Evolutionary conservation across 306 rosid species (phyloP), one percentile per base, ranked within the genome.

Genomic region (Alnus glutinosa): DNA sequence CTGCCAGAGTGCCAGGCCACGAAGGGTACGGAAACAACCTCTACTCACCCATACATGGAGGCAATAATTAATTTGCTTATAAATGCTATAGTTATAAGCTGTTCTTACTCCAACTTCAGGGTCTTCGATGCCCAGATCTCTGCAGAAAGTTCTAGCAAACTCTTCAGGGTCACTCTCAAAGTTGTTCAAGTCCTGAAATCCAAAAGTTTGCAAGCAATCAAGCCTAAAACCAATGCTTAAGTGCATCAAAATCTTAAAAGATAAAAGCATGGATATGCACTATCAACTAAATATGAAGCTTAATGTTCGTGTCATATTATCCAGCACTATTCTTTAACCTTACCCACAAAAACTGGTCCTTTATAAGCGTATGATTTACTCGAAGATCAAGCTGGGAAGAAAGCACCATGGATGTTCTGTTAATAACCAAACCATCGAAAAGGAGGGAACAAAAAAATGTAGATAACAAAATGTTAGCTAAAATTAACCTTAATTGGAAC

Each of bases 301-400:
- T 36, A 63, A 7, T 18, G 37, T 28, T 64, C 3, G 1, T 79
- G 18, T 51, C 19, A 59, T 28, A 79, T n/a, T n/a, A 79, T n/a
- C 36, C 11, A 76, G 79, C 16, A 9, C 14, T 5, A 51, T 18
- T 18, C 47, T 36, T 61, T 52, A 80, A 89, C 64, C 90, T 84
- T 91, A 94, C 98, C 98, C 99, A 95, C 76, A 95, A 80, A 87
- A 93, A 93, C 61, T 91, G 97, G 88, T 95, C 99, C 90, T 88
- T 93, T 74, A 95, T 87, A 12, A 95, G 87, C 1, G 94, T 93
- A 78, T 89, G 92, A 86, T 95, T 95, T 14, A 95, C 94, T 30
- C 98, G 95, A 69, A 93, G 98, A 90, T 95, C 98, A 37, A 95
- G 96, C 97, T 94, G 86, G 15, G 28, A 72, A 86, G 67, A 59